phyloP scores from a whole-genome alignment of 768 basidiomycete genomes.

The Tephrocybe sp. region DNA sequence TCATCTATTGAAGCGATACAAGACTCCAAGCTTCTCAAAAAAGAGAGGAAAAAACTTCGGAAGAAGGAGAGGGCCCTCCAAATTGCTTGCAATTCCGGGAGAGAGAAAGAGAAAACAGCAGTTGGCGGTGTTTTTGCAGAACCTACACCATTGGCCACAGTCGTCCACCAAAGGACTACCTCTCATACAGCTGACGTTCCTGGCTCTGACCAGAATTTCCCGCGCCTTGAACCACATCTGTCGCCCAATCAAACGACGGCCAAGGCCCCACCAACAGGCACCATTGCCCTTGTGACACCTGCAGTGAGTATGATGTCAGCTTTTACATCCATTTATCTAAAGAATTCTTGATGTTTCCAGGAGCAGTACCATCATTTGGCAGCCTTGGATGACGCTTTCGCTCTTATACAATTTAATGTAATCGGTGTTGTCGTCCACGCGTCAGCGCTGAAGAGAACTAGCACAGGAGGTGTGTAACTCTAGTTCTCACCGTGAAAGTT shows the following conservation, averaged over 20 bases:
- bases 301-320: neutral
- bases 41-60: neutral
- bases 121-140: neutral
- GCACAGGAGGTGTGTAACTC: slow-evolving; percentile 26
- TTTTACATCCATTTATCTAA: neutral
- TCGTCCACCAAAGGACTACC: too few species aligned
- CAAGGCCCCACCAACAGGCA: neutral
- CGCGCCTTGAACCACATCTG: too few species aligned
- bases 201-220: too few species aligned
- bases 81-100: neutral
- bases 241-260: neutral
- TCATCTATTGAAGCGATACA: too few species aligned
- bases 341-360: slow-evolving; percentile 8
- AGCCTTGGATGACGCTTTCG: neutral
- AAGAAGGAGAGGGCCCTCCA: slow-evolving; percentile 1
- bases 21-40: slow-evolving; percentile 6
- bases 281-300: neutral
- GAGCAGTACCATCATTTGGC: slow-evolving; percentile 18
- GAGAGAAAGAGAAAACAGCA: neutral
- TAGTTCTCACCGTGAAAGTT: neutral
- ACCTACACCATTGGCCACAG: too few species aligned
- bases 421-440: slow-evolving; percentile 24
- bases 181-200: too few species aligned
- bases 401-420: slow-evolving; percentile 14
- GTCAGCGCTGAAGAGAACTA: slow-evolving; percentile 16